Conservation (phyloP, 768 basidiomycete genomes). For the Trametes punicea region DNA sequence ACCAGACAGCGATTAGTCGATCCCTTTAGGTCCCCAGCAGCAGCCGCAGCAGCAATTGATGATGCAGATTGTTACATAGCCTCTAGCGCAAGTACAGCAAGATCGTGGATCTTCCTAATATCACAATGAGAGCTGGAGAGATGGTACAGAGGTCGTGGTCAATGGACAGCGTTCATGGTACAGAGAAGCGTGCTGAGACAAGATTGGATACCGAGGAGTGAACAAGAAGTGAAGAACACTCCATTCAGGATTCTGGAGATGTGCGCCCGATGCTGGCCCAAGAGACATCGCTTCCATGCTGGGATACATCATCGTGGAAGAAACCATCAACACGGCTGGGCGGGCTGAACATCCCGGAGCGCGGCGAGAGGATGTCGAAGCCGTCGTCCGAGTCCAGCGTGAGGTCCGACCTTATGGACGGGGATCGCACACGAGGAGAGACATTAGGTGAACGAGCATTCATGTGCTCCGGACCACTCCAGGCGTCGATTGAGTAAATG, state of each 20-base stretch:
- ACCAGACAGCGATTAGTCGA: too few species aligned
- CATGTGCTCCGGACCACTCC: conserved; percentile 8
- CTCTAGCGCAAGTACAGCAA: conserved; percentile 12
- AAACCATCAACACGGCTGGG: conserved; percentile 4
- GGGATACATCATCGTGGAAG: conserved; percentile 18
- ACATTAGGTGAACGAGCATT: conserved; percentile 4
- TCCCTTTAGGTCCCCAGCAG: too few species aligned
- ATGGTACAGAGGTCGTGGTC: conserved; percentile 5
- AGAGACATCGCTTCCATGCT: conserved; percentile 22
- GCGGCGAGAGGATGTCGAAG: conserved; percentile 25
- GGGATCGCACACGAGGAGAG: conserved; percentile 20
- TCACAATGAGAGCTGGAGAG: background rate
- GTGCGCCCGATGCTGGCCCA: conserved; percentile 28
- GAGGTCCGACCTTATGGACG: conserved; percentile 16
- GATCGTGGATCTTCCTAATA: background rate
- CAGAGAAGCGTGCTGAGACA: background rate
- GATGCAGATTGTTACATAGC: background rate
- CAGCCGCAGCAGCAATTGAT: too few species aligned
- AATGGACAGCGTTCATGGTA: conserved; percentile 5
- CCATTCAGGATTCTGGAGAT: conserved; percentile 23
- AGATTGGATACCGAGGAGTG: background rate
- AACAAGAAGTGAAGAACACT: background rate
- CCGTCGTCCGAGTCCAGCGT: conserved; percentile 22
- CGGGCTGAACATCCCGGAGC: conserved; percentile 30
- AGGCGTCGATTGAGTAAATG: conserved; percentile 17